Evolutionary conservation across 2,329 filamentous ascomycete genomes (phyloP).

Genomic region (Pseudogymnoascus destructans): DNA sequence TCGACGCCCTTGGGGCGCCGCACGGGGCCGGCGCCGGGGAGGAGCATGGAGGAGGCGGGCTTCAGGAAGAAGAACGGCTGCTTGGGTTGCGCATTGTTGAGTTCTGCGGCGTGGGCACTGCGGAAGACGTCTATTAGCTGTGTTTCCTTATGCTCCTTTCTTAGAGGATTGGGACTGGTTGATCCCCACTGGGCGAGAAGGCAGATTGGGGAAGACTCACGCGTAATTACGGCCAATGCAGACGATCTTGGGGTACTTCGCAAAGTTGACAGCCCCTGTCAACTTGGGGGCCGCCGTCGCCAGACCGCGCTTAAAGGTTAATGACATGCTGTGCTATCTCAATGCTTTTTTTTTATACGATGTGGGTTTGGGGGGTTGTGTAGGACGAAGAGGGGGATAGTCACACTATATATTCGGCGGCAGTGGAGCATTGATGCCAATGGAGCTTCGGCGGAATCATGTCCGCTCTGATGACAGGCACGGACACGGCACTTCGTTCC

Average conservation of each 20-base stretch:
- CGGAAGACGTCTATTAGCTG: constrained; percentile 9
- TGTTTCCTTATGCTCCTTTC: constrained; percentile 6
- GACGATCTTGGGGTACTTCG: constrained; percentile 37
- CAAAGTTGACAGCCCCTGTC: constrained; percentile 20
- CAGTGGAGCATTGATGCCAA: neutral
- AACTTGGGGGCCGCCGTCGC: constrained; percentile 27
- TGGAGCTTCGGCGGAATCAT: neutral
- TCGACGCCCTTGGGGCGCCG: constrained; percentile 71
- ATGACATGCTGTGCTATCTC: constrained; percentile 1
- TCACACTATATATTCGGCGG: neutral
- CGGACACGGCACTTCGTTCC: neutral
- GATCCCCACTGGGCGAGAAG: neutral
- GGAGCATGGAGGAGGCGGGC: constrained; percentile 73
- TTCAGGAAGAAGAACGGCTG: constrained; percentile 99
- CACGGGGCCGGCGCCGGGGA: constrained; percentile 65
- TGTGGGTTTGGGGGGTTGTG: neutral
- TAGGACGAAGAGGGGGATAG: neutral
- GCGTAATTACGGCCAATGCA: constrained; percentile 96
- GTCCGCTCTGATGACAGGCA: neutral
- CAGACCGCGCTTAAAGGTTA: constrained; percentile 18
- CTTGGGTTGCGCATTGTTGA: constrained; percentile 76
- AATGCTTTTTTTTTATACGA: neutral
- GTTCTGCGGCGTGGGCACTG: constrained; percentile 85
- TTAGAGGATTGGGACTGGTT: neutral
- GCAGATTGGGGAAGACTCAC: constrained; percentile 36